Conservation (phyloP, 768 basidiomycete genomes). For the Scleroderma bovista region DNA sequence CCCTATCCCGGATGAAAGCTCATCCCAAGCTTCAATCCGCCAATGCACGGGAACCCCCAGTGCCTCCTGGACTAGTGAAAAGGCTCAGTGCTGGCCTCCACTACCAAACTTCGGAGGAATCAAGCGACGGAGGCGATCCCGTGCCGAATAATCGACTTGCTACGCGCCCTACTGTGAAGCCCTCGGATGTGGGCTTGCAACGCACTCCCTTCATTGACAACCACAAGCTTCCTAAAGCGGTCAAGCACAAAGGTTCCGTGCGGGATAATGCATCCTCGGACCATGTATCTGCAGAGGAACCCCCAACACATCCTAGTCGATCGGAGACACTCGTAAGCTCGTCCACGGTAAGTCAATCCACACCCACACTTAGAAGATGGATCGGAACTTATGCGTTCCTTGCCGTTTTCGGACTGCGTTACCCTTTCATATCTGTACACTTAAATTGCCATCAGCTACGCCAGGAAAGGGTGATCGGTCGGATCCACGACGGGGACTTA, state of each 20-base stretch:
- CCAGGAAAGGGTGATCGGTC: constrained; percentile 5
- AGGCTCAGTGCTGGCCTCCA: constrained; percentile 16
- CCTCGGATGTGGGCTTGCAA: constrained; percentile 2
- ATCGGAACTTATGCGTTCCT: constrained; percentile 6
- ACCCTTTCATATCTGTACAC: constrained; percentile 16
- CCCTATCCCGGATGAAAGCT: constrained; percentile 19
- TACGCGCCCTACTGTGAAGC: constrained; percentile 3
- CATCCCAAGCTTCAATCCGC: constrained; percentile 27
- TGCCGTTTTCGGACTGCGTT: constrained; percentile 6
- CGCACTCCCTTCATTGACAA: background rate
- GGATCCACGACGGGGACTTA: constrained; percentile 4
- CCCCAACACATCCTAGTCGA: background rate
- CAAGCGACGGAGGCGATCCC: constrained; percentile 21
- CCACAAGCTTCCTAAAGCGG: background rate
- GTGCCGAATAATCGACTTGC: constrained; percentile 6
- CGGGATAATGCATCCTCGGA: constrained; percentile 7
- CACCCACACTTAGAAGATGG: constrained; percentile 9
- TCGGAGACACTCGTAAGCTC: constrained; percentile 11
- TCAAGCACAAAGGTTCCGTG: constrained; percentile 7
- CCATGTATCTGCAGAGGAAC: constrained; percentile 1
- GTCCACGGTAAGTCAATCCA: constrained; percentile 23
- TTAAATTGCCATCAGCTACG: constrained; percentile 19
- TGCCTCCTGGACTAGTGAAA: constrained; percentile 28
- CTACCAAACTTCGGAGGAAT: constrained; percentile 24
- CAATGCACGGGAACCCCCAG: constrained; percentile 25